Evolutionary conservation across 371 early-diverging fungal species (phyloP), one percentile per base, ranked within the genome.

Genomic region (Mortierella sp.): DNA sequence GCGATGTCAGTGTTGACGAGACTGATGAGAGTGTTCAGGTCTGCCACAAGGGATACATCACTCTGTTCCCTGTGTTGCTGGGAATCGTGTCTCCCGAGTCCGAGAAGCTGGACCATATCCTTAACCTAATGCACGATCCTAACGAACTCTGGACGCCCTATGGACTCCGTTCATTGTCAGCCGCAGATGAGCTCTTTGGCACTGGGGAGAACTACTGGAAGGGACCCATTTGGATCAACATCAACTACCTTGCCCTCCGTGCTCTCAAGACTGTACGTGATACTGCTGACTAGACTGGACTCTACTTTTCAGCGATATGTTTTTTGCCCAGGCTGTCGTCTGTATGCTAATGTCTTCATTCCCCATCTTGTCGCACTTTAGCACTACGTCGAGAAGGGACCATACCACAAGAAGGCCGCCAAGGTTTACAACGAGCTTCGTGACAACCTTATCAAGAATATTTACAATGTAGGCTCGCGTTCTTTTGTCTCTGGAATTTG

Each of bases 181-280:
- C 89, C 48, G 86, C 88, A 9, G 95, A 97, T 80, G 85, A 86
- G 31, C 92, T 85, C 58, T 97, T 93, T 82, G 92, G 91, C 8
- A 91, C 91, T 1, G 95, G 93, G 63, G 99, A 99, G 84, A 93
- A 96, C 79, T 98, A 98, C 80, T 99, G 98, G 99, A 89, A 95
- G 47, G 99, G 98, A 3, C 96, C 97, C 2, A 92, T 98, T 47
- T 99, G 99, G 99, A 91, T 97, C 74, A 97, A 97, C 73, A 88
- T 96, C 72, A 97, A 98, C 85, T 99, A 96, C 83, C 85, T 99
- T 64, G 91, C 93, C 0, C 84, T 97, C 41, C 89, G 91, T 44
- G 88, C 94, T 40, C 86, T 98, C 63, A 85, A 95, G 83, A 91
- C 88, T 47, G 92, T 92, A 87, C 77, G 82, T 45, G 16, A 3